These are phyloP conservation scores for Hamigera avellanea DNA, from an alignment of 495 filamentous ascomycete genomes.

Conservation along the genomic window DNA sequence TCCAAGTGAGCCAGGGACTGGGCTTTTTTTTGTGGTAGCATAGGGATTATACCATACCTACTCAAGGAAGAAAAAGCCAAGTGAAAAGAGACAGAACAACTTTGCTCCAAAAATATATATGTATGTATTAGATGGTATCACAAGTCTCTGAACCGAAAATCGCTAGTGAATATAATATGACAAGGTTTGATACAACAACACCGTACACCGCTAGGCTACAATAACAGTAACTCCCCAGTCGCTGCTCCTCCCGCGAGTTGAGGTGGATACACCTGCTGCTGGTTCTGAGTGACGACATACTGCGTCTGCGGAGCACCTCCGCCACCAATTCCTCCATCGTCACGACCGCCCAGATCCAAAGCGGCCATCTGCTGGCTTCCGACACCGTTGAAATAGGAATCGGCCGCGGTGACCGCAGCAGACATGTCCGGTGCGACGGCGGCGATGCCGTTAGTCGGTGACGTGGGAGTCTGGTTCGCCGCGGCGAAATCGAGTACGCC, in stretches of 20 bases:
- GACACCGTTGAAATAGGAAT: slow-evolving; percentile 71
- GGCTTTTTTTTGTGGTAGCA: too few species aligned
- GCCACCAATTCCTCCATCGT: slow-evolving; percentile 23
- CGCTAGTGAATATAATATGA: slow-evolving; percentile 2
- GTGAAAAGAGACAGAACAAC: too few species aligned
- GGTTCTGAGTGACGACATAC: slow-evolving; percentile 44
- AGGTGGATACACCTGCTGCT: slow-evolving; percentile 40
- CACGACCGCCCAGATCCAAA: slow-evolving; percentile 45
- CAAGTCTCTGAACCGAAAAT: slow-evolving; percentile 2
- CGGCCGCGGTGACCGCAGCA: slow-evolving; percentile 68
- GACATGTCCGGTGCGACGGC: slow-evolving; percentile 35
- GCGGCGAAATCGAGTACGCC: slow-evolving; percentile 19
- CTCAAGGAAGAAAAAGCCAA: too few species aligned
- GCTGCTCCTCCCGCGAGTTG: slow-evolving; percentile 36
- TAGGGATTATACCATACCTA: too few species aligned
- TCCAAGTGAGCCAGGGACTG: too few species aligned
- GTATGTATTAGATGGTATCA: slow-evolving; percentile 12
- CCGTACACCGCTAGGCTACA: slow-evolving; percentile 26
- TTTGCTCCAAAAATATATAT: too few species aligned
- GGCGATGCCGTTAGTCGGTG: slow-evolving; percentile 14
- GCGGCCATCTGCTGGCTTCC: slow-evolving; percentile 60
- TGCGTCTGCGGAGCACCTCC: slow-evolving; percentile 31
- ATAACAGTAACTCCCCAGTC: slow-evolving; percentile 36
- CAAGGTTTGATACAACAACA: neutral
- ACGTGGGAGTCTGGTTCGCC: slow-evolving; percentile 10